Percentiles rank a stretch among this genome's conserved stretches.
Evolutionary conservation across 2,329 filamentous ascomycete species (phyloP).

Genomic region (Penicillium frequentans): DNA sequence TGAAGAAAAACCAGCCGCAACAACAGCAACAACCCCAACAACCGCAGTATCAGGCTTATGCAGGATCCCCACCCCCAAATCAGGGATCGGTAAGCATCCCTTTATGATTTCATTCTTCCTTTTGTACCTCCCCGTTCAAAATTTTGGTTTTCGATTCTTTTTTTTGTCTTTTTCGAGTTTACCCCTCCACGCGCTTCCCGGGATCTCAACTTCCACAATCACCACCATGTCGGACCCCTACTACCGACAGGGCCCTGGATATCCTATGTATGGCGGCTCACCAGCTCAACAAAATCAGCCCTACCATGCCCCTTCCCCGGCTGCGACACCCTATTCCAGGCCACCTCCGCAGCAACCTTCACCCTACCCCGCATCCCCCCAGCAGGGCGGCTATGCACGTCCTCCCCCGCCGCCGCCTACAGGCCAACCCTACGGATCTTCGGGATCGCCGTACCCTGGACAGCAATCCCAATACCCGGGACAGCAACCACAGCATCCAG

Average conservation of each 20-base stretch:
- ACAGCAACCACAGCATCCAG: slow-evolving; percentile 7
- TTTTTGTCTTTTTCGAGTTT: slow-evolving; percentile 3
- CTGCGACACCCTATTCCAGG: slow-evolving; percentile 35
- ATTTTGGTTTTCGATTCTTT: slow-evolving; percentile 4
- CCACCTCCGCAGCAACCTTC: slow-evolving; percentile 28
- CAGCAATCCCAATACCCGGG: slow-evolving; percentile 16
- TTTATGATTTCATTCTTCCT: slow-evolving; percentile 11
- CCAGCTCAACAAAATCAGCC: slow-evolving; percentile 36
- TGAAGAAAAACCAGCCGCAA: slow-evolving; percentile 10
- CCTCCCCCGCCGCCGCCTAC: slow-evolving; percentile 44
- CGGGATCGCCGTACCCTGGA: slow-evolving; percentile 26
- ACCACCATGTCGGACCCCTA: slow-evolving; percentile 38
- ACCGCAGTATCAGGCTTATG: slow-evolving; percentile 58
- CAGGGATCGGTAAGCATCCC: slow-evolving; percentile 39
- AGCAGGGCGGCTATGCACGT: slow-evolving; percentile 41
- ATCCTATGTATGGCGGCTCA: slow-evolving; percentile 34
- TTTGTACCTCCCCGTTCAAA: not conserved
- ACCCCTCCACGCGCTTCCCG: not conserved
- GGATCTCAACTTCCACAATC: slow-evolving; percentile 4
- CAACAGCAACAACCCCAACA: slow-evolving; percentile 27
- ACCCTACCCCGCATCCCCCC: slow-evolving; percentile 27
- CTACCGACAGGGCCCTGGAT: slow-evolving; percentile 30
- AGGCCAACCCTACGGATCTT: slow-evolving; percentile 34
- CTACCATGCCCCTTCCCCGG: slow-evolving; percentile 34
- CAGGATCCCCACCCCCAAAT: slow-evolving; percentile 37